Evolutionary conservation across 371 early-diverging fungal genomes (phyloP).

Genomic region (Mucor irregularis): DNA sequence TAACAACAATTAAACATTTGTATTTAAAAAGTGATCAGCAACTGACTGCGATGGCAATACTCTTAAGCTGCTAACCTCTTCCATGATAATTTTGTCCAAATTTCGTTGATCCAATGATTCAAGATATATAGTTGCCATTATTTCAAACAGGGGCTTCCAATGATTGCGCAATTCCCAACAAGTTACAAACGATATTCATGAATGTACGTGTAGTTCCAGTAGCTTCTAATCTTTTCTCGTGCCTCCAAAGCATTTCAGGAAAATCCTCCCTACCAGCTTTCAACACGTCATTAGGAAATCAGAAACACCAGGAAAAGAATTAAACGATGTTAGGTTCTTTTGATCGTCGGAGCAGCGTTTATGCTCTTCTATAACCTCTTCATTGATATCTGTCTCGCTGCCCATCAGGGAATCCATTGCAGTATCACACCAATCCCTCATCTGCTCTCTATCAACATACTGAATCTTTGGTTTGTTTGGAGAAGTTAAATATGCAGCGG

Average conservation of each 20-base stretch:
- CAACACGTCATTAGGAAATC: not conserved
- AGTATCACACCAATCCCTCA: constrained; percentile 9
- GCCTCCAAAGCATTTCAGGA: not conserved
- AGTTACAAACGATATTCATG: constrained; percentile 3
- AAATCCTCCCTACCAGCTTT: not conserved
- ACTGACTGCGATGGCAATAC: not conserved
- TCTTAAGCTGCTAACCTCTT: not conserved
- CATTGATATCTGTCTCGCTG: not conserved
- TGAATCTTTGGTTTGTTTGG: constrained; percentile 13
- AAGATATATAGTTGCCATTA: constrained; percentile 8
- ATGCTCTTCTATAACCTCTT: constrained; percentile 5
- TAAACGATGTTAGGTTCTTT: constrained; percentile 3
- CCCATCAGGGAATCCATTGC: constrained; percentile 4
- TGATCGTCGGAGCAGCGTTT: not conserved
- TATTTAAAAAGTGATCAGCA: constrained; percentile 4
- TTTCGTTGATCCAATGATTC: constrained; percentile 8
- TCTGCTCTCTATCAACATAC: constrained; percentile 6
- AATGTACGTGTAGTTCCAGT: constrained; percentile 4
- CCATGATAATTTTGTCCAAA: not conserved
- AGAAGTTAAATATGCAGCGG: constrained; percentile 4
- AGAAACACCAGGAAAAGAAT: constrained; percentile 3
- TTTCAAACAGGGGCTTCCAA: constrained; percentile 8
- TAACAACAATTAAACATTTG: constrained; percentile 6
- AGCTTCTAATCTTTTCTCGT: constrained; percentile 4
- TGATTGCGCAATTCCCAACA: constrained; percentile 5